These are phyloP conservation scores for Solanum tacnaense DNA, from an alignment of 257 asterid genomes.

Conservation along the genomic window DNA sequence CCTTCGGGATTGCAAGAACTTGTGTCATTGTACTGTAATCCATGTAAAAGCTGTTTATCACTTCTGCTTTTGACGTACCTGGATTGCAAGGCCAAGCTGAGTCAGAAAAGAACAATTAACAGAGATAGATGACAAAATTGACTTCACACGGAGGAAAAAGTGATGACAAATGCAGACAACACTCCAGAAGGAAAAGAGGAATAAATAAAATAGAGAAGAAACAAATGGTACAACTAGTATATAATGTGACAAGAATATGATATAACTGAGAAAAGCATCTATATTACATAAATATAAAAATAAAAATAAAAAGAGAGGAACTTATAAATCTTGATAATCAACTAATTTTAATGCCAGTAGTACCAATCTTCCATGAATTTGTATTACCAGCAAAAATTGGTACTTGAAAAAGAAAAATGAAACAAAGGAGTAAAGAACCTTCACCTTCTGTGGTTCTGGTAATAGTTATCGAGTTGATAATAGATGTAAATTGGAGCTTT, in stretches of 20 bases:
- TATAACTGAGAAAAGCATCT: neutral
- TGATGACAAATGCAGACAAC: neutral
- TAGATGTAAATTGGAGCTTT: slow-evolving; percentile 64
- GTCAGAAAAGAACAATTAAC: neutral
- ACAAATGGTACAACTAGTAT: neutral
- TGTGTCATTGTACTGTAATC: slow-evolving; percentile 29
- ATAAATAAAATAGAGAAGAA: neutral
- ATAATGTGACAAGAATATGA: neutral
- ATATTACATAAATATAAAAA: neutral
- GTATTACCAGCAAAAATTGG: neutral
- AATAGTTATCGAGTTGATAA: slow-evolving; percentile 78
- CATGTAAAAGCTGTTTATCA: slow-evolving; percentile 53
- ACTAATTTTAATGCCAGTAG: neutral
- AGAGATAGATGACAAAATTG: neutral
- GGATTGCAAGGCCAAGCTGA: slow-evolving; percentile 8
- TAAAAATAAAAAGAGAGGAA: neutral
- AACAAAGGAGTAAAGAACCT: neutral
- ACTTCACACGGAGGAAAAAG: neutral
- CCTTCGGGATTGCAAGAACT: slow-evolving; percentile 62
- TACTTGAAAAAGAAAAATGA: neutral
- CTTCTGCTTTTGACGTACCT: slow-evolving; percentile 76
- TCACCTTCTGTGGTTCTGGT: slow-evolving; percentile 79
- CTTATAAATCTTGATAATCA: neutral
- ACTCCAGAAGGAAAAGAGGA: neutral
- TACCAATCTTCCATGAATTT: neutral